phyloP scores from a whole-genome alignment of 116 monocot species.

The Posidonia oceanica region DNA sequence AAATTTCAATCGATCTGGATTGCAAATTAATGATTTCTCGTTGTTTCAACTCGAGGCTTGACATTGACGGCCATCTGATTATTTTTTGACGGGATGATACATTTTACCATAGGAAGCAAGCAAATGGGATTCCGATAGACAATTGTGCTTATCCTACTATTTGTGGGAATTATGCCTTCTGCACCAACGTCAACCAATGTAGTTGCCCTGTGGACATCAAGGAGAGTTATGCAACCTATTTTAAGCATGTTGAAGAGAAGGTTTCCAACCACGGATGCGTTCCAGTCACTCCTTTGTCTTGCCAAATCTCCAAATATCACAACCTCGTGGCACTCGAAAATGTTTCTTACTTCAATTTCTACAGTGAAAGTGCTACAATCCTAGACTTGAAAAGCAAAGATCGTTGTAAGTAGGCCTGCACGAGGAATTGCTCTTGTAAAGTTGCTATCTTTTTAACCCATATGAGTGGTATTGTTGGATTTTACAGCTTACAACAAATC shows the following conservation, averaged over 20 bases:
- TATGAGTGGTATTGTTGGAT: no score
- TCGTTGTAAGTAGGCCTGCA: no score
- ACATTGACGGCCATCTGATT: no score
- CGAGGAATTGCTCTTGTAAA: no score
- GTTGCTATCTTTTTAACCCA: no score
- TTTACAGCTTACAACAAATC: background rate
- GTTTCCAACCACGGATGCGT: no score
- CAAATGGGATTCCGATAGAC: no score
- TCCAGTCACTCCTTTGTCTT: background rate
- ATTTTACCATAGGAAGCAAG: no score
- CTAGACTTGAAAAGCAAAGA: background rate
- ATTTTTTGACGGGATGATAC: no score
- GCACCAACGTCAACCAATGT: background rate
- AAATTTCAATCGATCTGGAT: no score
- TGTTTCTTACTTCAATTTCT: constrained; percentile 4
- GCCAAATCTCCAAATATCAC: background rate
- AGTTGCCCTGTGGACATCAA: background rate
- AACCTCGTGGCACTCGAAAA: background rate
- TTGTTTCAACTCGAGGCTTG: no score
- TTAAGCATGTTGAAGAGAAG: background rate
- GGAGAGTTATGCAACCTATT: background rate
- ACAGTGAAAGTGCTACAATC: background rate
- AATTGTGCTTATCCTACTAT: constrained; percentile 5
- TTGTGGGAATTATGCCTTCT: constrained; percentile 6
- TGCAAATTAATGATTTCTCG: no score